A percentile compares a stretch with the other conserved stretches of the same genome.
Evolutionary conservation across 495 filamentous ascomycete genomes (phyloP).

Genomic region (Penicillium arizonense): DNA sequence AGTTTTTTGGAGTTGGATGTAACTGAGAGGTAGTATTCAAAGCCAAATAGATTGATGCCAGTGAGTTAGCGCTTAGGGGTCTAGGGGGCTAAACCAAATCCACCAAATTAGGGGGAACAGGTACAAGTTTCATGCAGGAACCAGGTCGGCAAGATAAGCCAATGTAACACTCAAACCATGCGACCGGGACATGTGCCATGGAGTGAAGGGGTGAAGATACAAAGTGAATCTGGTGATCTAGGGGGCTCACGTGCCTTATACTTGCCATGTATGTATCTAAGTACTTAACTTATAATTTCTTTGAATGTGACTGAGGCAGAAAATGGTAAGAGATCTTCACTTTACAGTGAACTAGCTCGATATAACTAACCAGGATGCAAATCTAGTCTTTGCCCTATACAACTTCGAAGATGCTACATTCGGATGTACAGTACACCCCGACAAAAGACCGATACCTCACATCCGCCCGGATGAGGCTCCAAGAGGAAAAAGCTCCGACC

Average conservation of each 20-base stretch:
- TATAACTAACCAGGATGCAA: background rate
- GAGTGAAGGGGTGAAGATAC: background rate
- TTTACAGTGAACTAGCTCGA: too few species aligned
- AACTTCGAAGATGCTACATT: background rate
- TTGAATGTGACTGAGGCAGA: background rate
- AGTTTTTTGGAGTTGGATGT: background rate
- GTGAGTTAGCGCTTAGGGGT: background rate
- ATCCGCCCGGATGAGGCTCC: background rate
- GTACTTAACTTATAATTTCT: background rate
- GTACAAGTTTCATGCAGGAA: slow-evolving; percentile 15
- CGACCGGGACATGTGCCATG: slow-evolving; percentile 22
- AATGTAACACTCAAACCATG: slow-evolving; percentile 26
- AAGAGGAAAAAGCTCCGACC: background rate
- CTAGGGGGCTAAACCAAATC: background rate
- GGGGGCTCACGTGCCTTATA: background rate
- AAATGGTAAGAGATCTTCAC: too few species aligned
- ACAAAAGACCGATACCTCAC: background rate
- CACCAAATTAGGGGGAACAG: background rate
- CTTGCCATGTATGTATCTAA: background rate
- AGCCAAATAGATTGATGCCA: background rate
- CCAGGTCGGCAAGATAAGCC: slow-evolving; percentile 10
- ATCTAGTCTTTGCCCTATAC: background rate
- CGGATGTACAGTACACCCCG: background rate
- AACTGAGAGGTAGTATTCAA: background rate
- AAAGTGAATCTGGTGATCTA: background rate